Base-by-base conservation (phyloP, 345 rosid species). In the Cardamine chenopodiifolia region DNA sequence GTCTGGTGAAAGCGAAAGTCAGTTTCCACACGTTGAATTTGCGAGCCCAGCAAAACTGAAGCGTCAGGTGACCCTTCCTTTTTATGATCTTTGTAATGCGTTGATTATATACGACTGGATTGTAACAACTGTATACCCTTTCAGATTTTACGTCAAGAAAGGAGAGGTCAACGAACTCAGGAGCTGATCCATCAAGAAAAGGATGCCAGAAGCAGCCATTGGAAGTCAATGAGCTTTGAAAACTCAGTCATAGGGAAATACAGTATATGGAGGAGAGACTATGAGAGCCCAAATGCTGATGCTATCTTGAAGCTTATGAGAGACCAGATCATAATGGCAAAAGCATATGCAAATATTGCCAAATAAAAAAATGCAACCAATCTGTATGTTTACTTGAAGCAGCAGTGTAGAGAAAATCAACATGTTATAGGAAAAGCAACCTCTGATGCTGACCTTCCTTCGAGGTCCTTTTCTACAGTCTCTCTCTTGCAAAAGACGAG, bases 251-350 rank as follows among this genome's bases (percentile, higher is more conserved):
- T 73, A 65, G 97, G 86, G 68, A 96, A 89, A 76, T 90, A 92
- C 79, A 90, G 92, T 62, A 87, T 90, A 72, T 92, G 96, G 99
- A 90, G 98, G 85, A 89, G 88, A 86, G 98, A 95, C 78, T 89
- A 62, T 65, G 96, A 92, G 66, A 89, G 76, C 78, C 93, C 87
- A 62, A 87, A 88, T 81, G 89, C 97, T 54, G 99, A 87, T 80
- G 81, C 97, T 62, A 84, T 83, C 22, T 83, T 92, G 84, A 92
- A 87, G 76, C 94, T 95, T 69, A 92, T 92, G 91, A 86, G 93
- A 34, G 98, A 95, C 86, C 99, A 95, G 86, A 85, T 92, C 74
- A 90, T 92, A 68, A 88, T 92, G 98, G 96, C 94, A 20, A 92
- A 90, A 82, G 96, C 92, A 49, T 92, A 95, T 86, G 92, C 98